These are phyloP conservation scores for Fusarium sp. DNA, from an alignment of 2,329 filamentous ascomycete genomes.

Conservation along the genomic window DNA sequence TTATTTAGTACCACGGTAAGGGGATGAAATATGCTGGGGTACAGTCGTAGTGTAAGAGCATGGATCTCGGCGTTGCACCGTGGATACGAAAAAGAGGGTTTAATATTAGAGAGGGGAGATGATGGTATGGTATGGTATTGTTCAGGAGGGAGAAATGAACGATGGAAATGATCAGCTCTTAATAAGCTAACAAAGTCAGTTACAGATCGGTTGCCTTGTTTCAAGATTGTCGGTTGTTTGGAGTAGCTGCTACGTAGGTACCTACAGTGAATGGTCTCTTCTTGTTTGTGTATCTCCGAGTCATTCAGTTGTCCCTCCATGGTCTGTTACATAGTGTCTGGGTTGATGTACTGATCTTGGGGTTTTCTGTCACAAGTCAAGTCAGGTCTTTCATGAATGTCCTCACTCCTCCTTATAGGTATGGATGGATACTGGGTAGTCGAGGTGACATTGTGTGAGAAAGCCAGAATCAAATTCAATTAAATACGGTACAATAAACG, in stretches of 20 bases:
- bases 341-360: neutral
- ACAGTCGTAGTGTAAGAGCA: constrained; percentile 36
- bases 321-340: neutral
- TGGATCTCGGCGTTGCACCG: constrained; percentile 32
- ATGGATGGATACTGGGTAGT: neutral
- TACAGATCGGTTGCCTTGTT: constrained; percentile 7
- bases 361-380: neutral
- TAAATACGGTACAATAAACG: constrained; percentile 5
- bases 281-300: constrained; percentile 13
- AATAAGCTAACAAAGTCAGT: neutral
- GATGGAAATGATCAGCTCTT: neutral
- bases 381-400: neutral
- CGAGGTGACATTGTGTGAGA: constrained; percentile 1
- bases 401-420: neutral
- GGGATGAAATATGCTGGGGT: constrained; percentile 41
- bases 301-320: neutral
- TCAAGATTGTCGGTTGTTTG: constrained; percentile 1
- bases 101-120: constrained; percentile 1
- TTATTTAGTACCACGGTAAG: constrained; percentile 39
- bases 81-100: constrained; percentile 30
- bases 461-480: constrained; percentile 1
- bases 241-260: constrained; percentile 1
- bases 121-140: constrained; percentile 9
- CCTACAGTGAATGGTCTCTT: constrained; percentile 19
- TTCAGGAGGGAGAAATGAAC: constrained; percentile 8